Conservation (phyloP, 352 stramenopile genomes). For the Phytophthora crassamura region DNA sequence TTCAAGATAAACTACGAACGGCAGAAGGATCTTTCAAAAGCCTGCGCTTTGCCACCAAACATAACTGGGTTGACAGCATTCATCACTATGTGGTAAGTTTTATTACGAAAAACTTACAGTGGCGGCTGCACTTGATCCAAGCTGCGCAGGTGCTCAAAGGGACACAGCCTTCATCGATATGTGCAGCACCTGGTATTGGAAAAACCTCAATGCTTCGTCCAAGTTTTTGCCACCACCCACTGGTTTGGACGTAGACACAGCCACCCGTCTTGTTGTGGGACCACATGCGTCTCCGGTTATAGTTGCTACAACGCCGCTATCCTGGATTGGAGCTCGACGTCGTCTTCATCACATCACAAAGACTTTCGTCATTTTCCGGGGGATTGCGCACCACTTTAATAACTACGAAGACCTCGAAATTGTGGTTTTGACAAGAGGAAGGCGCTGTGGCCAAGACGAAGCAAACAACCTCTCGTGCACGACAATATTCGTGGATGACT, state of each 20-base stretch:
- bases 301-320: conserved; percentile 24
- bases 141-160: no score
- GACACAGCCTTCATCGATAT: no score
- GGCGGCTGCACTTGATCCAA: conserved; percentile 36
- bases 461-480: conserved; percentile 8
- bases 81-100: conserved; percentile 35
- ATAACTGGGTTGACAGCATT: conserved; percentile 46
- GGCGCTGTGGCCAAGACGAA: conserved; percentile 3
- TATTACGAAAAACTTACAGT: conserved; percentile 3
- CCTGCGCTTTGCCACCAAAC: conserved; percentile 35
- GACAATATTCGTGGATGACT: conserved; percentile 61
- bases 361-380: conserved; percentile 9
- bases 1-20: background rate
- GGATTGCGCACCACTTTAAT: conserved; percentile 7
- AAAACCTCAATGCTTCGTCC: no score
- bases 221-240: no score
- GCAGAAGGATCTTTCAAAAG: conserved; percentile 6
- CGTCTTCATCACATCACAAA: conserved; percentile 26
- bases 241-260: no score
- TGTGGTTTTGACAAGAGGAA: conserved; percentile 41
- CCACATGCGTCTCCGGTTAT: conserved; percentile 37
- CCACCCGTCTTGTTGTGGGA: no score
- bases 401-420: conserved; percentile 33
- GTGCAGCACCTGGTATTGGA: no score
- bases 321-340: conserved; percentile 39